Base-by-base conservation (phyloP, 148 eudicot species). In the Rhododendron henanense region DNA sequence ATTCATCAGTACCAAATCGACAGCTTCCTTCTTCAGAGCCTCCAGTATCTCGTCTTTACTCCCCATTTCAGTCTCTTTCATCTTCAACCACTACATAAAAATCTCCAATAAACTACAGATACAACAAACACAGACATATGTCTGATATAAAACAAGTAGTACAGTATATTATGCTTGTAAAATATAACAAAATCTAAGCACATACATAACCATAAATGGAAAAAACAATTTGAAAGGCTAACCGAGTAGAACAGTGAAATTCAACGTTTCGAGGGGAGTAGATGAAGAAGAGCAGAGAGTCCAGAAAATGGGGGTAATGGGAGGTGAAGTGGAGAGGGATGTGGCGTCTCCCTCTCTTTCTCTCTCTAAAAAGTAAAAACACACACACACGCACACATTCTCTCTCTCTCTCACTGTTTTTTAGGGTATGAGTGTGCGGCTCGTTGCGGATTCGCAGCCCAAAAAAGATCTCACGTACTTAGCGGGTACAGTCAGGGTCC, bases 21-120 rank as follows among this genome's bases (percentile, higher is more conserved):
- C 95, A 87, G 96, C 93, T 86, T 94, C 98, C 86, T 88, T 93
- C 89, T 92, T 83, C 57, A 94, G 93, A 85, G 96, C 96, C 73
- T 94, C 96, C 86, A 94, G 83, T 47, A 88, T 87, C 83, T 94
- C 96, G 89, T 92, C 79, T 75, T 92, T 89, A n/a, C 88, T 94
- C 59, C 65, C 94, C 96, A 93, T 92, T 87, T 88, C 81, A 39
- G 67, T 33, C 39, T 81, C 83, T 35, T 81, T 55, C 81, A 78
- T 78, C 45, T 44, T 45, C 15, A 35, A 44, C 48, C 51, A 11
- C 81, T 47, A 78, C 55, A 9, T 19, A 78, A n/a, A 78, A 75
- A 37, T 18, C 79, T 2, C 53, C n/a, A 9, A 45, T n/a, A 21
- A 45, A n/a, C 25, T 0, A 41, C 14, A 45, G 50, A 78, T 45